Base-by-base conservation (phyloP, 2,329 filamentous ascomycete genomes). In the Xylaria sp. region DNA sequence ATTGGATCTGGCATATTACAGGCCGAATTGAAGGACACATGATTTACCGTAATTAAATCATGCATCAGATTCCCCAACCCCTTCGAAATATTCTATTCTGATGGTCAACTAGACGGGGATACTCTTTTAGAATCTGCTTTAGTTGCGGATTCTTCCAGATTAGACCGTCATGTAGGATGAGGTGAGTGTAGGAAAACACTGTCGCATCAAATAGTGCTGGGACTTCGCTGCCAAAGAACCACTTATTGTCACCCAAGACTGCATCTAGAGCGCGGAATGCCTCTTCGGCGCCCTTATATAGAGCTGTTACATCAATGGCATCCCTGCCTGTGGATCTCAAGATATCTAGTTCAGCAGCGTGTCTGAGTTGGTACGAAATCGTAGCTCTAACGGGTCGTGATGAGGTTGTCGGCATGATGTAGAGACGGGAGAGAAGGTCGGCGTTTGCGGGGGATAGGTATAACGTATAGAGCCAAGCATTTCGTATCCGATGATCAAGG, bases 111-210 rank as follows among this genome's bases (percentile, higher is more conserved):
- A 97, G 83, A 73, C 89, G 90, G 6, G 83, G 82, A 74, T 89
- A 86, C 66, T 82, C 82, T 60, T 78, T 80, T 66, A 97, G 76
- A 59, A 87, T 81, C 64, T 86, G 83, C 15, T 79, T 83, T 60
- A 97, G 81, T 62, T 84, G 83, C 68, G 85, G 86, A 65, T 92
- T 88, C 67, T 82, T 83, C 92, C 92, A 94, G 1, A 81, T 83
- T 71, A 93, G 71, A 7, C 69, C 69, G 75, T 89, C 85, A 68
- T 92, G 89, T 60, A 97, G 81, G 61, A 98, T 83, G 59, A 97
- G 83, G 79, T 97, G 89, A 0, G 93, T 94, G 80, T 97, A 99
- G 3, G 93, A 90, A 81, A 97, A 98, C 2, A 98, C 88, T 63
- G 89, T 89, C 6, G 95, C 94, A 80, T 99, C 96, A 74, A 98